Conservation (phyloP, 768 basidiomycete genomes). For the Leccinum uliginosum region DNA sequence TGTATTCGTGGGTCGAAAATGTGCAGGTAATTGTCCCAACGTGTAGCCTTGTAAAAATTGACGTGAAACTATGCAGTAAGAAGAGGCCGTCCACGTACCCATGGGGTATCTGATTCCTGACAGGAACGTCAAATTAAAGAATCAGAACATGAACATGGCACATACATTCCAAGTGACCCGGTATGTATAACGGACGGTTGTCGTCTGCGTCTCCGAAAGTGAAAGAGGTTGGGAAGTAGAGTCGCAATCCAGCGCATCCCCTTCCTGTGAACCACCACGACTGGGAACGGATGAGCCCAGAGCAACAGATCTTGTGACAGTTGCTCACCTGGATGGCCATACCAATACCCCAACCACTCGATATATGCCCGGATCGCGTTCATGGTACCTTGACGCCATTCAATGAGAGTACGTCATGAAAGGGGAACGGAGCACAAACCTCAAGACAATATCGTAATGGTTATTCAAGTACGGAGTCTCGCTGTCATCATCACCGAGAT, state of each 20-base stretch:
- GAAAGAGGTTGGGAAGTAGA: slow-evolving; percentile 43
- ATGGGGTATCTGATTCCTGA: slow-evolving; percentile 81
- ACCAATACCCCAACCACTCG: slow-evolving; percentile 92
- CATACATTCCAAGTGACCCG: slow-evolving; percentile 82
- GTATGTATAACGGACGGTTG: slow-evolving; percentile 81
- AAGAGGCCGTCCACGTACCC: slow-evolving; percentile 41
- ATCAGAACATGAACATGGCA: slow-evolving; percentile 1
- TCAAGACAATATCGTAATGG: slow-evolving; percentile 84
- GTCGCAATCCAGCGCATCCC: slow-evolving; percentile 48
- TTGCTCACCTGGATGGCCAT: slow-evolving; percentile 52
- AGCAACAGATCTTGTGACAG: neutral
- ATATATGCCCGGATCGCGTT: slow-evolving; percentile 60
- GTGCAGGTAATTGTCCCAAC: slow-evolving; percentile 96
- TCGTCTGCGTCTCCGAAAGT: slow-evolving; percentile 55
- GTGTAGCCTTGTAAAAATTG: slow-evolving; percentile 60
- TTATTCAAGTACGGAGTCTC: slow-evolving; percentile 78
- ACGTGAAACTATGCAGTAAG: neutral
- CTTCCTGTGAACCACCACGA: slow-evolving; percentile 57
- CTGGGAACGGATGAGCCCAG: slow-evolving; percentile 32
- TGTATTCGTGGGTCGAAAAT: slow-evolving; percentile 93
- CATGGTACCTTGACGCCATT: slow-evolving; percentile 64
- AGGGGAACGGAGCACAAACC: slow-evolving; percentile 37
- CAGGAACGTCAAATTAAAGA: slow-evolving; percentile 2
- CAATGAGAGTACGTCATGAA: slow-evolving; percentile 6
- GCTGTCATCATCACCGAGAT: slow-evolving; percentile 72